Conservation (phyloP, 1,284 basidiomycete species). For the Sphagnurus paluster region DNA sequence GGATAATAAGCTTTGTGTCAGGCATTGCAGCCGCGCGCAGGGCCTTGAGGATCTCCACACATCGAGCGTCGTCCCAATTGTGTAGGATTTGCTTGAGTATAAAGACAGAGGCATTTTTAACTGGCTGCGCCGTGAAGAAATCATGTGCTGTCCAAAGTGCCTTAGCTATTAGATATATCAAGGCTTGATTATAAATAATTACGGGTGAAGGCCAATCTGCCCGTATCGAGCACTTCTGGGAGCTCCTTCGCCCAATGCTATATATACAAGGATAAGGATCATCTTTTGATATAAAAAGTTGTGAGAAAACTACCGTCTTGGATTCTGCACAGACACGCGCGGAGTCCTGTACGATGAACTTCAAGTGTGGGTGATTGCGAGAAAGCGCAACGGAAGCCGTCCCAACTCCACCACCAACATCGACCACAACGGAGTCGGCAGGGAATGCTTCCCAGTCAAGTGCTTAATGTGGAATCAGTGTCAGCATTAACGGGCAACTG, state of each 20-base stretch:
- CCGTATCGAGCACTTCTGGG: conserved; percentile 8
- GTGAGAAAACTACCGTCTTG: conserved; percentile 16
- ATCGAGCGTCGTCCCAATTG: conserved; percentile 33
- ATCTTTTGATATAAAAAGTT: not conserved
- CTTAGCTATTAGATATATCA: not conserved
- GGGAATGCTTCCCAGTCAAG: conserved; percentile 24
- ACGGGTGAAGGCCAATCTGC: conserved; percentile 10
- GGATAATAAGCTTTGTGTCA: conserved; percentile 28
- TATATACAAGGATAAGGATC: not conserved
- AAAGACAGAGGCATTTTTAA: conserved; percentile 29
- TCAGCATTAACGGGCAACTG: not conserved
- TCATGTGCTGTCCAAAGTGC: conserved; percentile 26
- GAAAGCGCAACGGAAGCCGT: conserved; percentile 17
- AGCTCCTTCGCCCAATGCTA: conserved; percentile 6
- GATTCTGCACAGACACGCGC: conserved; percentile 19
- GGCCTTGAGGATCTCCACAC: conserved; percentile 25
- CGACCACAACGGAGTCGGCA: conserved; percentile 22
- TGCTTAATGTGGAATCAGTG: conserved; percentile 11
- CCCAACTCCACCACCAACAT: conserved; percentile 29
- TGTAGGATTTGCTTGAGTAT: conserved; percentile 34
- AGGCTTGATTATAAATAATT: too few species aligned
- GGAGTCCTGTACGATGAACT: conserved; percentile 25
- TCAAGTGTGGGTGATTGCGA: conserved; percentile 12
- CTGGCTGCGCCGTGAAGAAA: conserved; percentile 35
- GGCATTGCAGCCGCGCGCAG: conserved; percentile 26